Base-by-base conservation (phyloP, 495 filamentous ascomycete species). In the Astrocystis sublimbata region DNA sequence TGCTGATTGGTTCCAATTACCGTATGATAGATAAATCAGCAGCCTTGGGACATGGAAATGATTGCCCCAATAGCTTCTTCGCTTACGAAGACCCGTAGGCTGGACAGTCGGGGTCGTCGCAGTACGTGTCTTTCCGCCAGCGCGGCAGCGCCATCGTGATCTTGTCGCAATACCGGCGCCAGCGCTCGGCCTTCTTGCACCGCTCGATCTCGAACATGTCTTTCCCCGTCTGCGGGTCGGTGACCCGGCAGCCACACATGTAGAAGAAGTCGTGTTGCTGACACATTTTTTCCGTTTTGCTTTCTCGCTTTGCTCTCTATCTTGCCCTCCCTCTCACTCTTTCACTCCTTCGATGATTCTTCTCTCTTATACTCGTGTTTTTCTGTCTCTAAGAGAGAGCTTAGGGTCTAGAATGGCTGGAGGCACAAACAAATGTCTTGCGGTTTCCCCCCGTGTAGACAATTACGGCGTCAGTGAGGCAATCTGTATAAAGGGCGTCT, bases 171-270 rank as follows among this genome's bases (percentile, higher is more conserved):
- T 38, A 28, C 31, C 57, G 43, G 13, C 19, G 19, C 17, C 56
- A 9, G 4, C 30, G 28, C 42, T 36, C 1, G 5, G 57, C 30
- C 21, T 24, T 28, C 43, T 60, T 60, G 57, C 43, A 49, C 57
- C 19, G 21, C 15, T 41, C 45, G 15, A 60, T 17, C n/a, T 49
- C 57, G 33, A 41, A 50, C 12, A 38, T 46, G 21, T 45, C 47
- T 19, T 21, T 10, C 26, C 31, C 31, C 2, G 42, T 58, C 41
- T 19, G 24, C 2, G 15, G 24, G 57, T 50, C 57, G 43, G 41
- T 23, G 33, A 60, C 43, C 21, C 57, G 57, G 30, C 57, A 60
- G 41, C 57, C 57, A 30, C 57, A 60, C 43, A 60, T 60, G 45
- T 60, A 49, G 17, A 50, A 60, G 30, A 60, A 40, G 21, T 60